These are phyloP conservation scores for Suillus clintonianus DNA, from an alignment of 768 basidiomycete species.

Conservation along the genomic window DNA sequence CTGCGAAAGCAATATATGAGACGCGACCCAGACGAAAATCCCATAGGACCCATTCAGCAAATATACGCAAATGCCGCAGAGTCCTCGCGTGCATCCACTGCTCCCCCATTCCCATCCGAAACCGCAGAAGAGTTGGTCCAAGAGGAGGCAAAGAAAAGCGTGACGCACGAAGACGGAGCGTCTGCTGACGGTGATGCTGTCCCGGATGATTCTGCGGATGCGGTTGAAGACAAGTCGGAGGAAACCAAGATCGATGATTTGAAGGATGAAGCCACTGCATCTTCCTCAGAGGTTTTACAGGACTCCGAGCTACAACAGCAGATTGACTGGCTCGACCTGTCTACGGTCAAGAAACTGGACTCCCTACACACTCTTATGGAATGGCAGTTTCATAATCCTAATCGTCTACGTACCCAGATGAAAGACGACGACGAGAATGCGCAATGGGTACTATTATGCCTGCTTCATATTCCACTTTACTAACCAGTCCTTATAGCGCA, in stretches of 20 bases:
- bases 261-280: slow-evolving; percentile 27
- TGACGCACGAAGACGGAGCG: slow-evolving; percentile 14
- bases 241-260: neutral
- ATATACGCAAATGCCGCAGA: slow-evolving; percentile 22
- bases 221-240: slow-evolving; percentile 1
- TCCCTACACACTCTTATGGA: slow-evolving; percentile 72
- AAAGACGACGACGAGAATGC: slow-evolving; percentile 77
- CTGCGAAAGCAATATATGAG: slow-evolving; percentile 78
- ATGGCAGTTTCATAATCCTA: slow-evolving; percentile 86
- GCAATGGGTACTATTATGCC: slow-evolving; percentile 61
- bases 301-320: slow-evolving; percentile 40
- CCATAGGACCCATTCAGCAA: slow-evolving; percentile 57
- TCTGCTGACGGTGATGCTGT: slow-evolving; percentile 6
- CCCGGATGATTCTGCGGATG: neutral
- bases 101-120: slow-evolving; percentile 13
- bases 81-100: slow-evolving; percentile 31
- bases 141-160: slow-evolving; percentile 7
- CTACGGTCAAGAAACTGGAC: slow-evolving; percentile 73
- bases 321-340: slow-evolving; percentile 70
- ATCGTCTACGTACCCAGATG: slow-evolving; percentile 70
- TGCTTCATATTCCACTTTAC: neutral
- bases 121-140: slow-evolving; percentile 9
- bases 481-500: slow-evolving; percentile 52
- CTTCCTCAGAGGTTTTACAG: slow-evolving; percentile 14
- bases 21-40: slow-evolving; percentile 69